Evolutionary conservation across 2,329 filamentous ascomycete genomes (phyloP).

Genomic region (Hypocrella siamensis): DNA sequence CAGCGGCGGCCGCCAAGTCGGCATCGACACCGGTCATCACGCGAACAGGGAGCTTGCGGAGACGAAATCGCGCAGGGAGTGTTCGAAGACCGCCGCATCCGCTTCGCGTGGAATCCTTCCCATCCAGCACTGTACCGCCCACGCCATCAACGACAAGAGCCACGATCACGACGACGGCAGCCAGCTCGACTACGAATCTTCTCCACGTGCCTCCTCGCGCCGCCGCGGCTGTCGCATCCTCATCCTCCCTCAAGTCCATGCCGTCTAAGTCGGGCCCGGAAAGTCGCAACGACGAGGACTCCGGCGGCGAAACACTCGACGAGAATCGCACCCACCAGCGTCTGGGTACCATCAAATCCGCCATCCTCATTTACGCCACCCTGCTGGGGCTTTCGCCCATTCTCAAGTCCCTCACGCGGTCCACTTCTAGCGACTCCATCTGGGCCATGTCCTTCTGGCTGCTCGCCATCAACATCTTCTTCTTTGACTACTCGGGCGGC

Average conservation of each 20-base stretch:
- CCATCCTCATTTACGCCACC: slow-evolving; percentile 81
- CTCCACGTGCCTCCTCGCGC: too few relatives aligned
- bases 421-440: slow-evolving; percentile 85
- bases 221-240: too few relatives aligned
- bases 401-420: slow-evolving; percentile 86
- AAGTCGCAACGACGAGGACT: slow-evolving; percentile 17
- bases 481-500: slow-evolving; percentile 84
- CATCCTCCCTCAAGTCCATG: slow-evolving; percentile 32
- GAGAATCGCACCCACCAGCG: slow-evolving; percentile 31
- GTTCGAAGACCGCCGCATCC: slow-evolving; percentile 18
- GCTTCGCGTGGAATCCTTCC: slow-evolving; percentile 11
- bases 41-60: slow-evolving; percentile 17
- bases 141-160: slow-evolving; percentile 10
- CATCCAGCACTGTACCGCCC: slow-evolving; percentile 7
- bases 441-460: slow-evolving; percentile 95
- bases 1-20: slow-evolving; percentile 17
- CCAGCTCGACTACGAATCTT: slow-evolving; percentile 17
- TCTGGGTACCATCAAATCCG: slow-evolving; percentile 77
- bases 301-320: slow-evolving; percentile 13
- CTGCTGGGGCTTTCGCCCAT: slow-evolving; percentile 87
- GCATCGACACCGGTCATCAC: slow-evolving; percentile 9
- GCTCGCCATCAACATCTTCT: slow-evolving; percentile 89
- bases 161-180: slow-evolving; percentile 15
- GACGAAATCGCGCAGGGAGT: slow-evolving; percentile 20
- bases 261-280: too few relatives aligned